These are phyloP conservation scores for Arthrobotrys sinensis DNA, from an alignment of 2,329 filamentous ascomycete species.

Conservation along the genomic window DNA sequence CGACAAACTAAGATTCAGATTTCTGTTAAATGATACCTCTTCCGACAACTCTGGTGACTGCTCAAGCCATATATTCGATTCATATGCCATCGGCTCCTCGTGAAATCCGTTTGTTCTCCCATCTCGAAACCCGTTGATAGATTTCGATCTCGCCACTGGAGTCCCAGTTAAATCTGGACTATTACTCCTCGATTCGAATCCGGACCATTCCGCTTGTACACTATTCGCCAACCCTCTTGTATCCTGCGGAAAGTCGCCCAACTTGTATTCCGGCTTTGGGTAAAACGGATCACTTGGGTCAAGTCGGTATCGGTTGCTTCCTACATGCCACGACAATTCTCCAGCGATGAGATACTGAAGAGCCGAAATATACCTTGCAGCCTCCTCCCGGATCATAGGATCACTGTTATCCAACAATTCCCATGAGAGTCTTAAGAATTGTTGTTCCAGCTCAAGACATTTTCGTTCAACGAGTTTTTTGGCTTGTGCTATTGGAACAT, in stretches of 20 bases:
- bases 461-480: constrained; percentile 23
- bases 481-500: constrained; percentile 21
- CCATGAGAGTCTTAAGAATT: constrained; percentile 18
- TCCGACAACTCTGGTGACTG: constrained; percentile 8
- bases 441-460: constrained; percentile 13
- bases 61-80: constrained; percentile 10
- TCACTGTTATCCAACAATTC: constrained; percentile 20
- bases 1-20: too few species aligned
- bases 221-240: constrained; percentile 22
- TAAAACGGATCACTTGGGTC: constrained; percentile 28
- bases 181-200: constrained; percentile 12
- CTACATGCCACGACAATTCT: constrained; percentile 9
- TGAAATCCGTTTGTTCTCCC: neutral
- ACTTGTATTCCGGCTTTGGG: constrained; percentile 26
- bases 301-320: constrained; percentile 9
- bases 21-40: constrained; percentile 7
- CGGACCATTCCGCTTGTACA: constrained; percentile 1
- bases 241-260: constrained; percentile 22
- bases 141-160: neutral
- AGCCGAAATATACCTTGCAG: constrained; percentile 21
- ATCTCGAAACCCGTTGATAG: constrained; percentile 6
- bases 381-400: neutral
- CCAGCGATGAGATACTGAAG: constrained; percentile 25
- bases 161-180: neutral
- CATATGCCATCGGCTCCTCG: neutral